Evolutionary conservation across 2,329 filamentous ascomycete genomes (phyloP).

Genomic region (Echinosphaeria canescens): DNA sequence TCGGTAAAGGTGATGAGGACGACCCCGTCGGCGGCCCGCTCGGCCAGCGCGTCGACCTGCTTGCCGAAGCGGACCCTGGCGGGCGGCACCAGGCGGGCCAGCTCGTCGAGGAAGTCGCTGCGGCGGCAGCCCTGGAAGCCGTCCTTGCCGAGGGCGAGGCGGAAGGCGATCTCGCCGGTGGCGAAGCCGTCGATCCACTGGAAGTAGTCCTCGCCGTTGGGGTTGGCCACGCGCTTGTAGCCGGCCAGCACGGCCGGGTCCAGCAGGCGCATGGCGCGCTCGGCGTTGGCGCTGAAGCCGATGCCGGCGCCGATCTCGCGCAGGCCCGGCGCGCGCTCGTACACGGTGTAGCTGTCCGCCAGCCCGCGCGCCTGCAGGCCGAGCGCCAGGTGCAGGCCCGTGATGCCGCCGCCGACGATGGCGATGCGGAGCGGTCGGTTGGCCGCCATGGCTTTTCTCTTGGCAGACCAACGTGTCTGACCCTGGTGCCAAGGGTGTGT

Average conservation of each 20-base stretch:
- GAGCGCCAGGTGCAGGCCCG: conserved; percentile 23
- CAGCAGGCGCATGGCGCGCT: conserved; percentile 18
- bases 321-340: conserved; percentile 19
- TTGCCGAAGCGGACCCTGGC: conserved; percentile 12
- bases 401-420: conserved; percentile 28
- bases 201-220: conserved; percentile 18
- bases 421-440: conserved; percentile 16
- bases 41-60: conserved; percentile 10
- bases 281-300: conserved; percentile 26
- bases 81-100: conserved; percentile 11
- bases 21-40: conserved; percentile 1
- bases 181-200: conserved; percentile 16
- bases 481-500: neutral
- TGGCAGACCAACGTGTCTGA: neutral
- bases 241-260: conserved; percentile 14
- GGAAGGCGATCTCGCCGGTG: conserved; percentile 4
- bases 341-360: conserved; percentile 18
- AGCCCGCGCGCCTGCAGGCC: conserved; percentile 19
- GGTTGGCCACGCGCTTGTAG: conserved; percentile 14
- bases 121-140: conserved; percentile 18
- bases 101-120: conserved; percentile 16
- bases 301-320: conserved; percentile 27
- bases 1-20: conserved; percentile 10
- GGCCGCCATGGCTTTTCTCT: neutral
- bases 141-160: conserved; percentile 15